A percentile compares a stretch with the other conserved stretches of the same genome.
Evolutionary conservation across 1,284 basidiomycete genomes (phyloP).

Genomic region (Laetiporus sulphureus): DNA sequence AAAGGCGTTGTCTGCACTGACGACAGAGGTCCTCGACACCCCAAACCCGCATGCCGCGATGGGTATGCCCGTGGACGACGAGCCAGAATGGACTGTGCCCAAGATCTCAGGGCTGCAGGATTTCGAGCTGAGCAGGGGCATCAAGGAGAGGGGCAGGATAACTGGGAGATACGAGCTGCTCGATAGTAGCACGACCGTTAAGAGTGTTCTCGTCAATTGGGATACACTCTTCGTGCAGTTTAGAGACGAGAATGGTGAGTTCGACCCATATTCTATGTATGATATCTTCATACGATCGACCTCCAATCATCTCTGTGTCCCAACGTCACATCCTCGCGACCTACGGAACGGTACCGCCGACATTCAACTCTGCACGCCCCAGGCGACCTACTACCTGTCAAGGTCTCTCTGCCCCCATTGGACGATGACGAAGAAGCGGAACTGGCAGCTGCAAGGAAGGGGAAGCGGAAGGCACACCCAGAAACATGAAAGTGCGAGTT

Average conservation of each 20-base stretch:
- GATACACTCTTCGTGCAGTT: slow-evolving; percentile 63
- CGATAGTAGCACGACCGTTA: slow-evolving; percentile 37
- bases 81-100: slow-evolving; percentile 33
- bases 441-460: slow-evolving; percentile 27
- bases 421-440: slow-evolving; percentile 32
- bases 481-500: slow-evolving; percentile 4
- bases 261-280: slow-evolving; percentile 3
- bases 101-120: slow-evolving; percentile 38
- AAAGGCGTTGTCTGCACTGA: slow-evolving; percentile 56
- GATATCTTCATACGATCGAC: not conserved
- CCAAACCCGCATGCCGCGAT: slow-evolving; percentile 14
- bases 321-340: too few species aligned
- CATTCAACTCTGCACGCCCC: slow-evolving; percentile 1
- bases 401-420: slow-evolving; percentile 35
- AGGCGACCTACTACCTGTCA: slow-evolving; percentile 38
- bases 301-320: slow-evolving; percentile 2
- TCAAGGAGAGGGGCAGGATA: slow-evolving; percentile 43
- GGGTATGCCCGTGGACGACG: slow-evolving; percentile 27
- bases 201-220: slow-evolving; percentile 51
- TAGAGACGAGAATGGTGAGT: slow-evolving; percentile 47
- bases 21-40: slow-evolving; percentile 32
- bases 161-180: slow-evolving; percentile 48
- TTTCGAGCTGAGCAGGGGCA: slow-evolving; percentile 56
- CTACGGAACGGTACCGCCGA: not conserved
- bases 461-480: slow-evolving; percentile 38